Evolutionary conservation across 176 grass and related monocot genomes (phyloP).

Genomic region (Hordeum vulgare): DNA sequence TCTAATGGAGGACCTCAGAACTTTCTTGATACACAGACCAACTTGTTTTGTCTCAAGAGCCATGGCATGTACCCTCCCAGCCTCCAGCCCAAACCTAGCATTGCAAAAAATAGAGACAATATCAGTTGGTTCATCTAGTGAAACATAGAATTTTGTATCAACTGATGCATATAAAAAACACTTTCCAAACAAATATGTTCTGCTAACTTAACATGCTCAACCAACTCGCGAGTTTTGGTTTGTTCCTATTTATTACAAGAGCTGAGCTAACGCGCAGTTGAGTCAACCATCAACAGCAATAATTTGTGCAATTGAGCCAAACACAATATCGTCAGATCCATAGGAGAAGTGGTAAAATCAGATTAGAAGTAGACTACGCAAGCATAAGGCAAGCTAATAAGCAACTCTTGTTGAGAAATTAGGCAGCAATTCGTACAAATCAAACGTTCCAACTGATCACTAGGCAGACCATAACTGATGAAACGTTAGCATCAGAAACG

Average conservation of each 20-base stretch:
- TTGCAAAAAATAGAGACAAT: neutral
- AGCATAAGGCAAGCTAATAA: neutral
- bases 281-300: neutral
- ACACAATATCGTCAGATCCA: neutral
- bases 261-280: neutral
- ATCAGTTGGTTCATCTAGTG: neutral
- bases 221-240: neutral
- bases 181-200: neutral
- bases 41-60: constrained; percentile 36
- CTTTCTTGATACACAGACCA: constrained; percentile 37
- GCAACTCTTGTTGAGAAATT: neutral
- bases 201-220: neutral
- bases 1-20: constrained; percentile 50
- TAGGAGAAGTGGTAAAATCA: neutral
- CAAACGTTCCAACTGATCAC: neutral
- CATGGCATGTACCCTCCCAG: constrained; percentile 30
- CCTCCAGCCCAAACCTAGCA: constrained; percentile 36
- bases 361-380: neutral
- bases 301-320: neutral
- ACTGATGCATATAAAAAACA: neutral
- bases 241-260: neutral
- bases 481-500: neutral
- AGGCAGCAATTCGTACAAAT: neutral
- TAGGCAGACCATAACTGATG: neutral
- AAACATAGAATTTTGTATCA: neutral